These are phyloP conservation scores for Alnus rubra DNA, from an alignment of 306 rosid genomes.

Conservation along the genomic window DNA sequence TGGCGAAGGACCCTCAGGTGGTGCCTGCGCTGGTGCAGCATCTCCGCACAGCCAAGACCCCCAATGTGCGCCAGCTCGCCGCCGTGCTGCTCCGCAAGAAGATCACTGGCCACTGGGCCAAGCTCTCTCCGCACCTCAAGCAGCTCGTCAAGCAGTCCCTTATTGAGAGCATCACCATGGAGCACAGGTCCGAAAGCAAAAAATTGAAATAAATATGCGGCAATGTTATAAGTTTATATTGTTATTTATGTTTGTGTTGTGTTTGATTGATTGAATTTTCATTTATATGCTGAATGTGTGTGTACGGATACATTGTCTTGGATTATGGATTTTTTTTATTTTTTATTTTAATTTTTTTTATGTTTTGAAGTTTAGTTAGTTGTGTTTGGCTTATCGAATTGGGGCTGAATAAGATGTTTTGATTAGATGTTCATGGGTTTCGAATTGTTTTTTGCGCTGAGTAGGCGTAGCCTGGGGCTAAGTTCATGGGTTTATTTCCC, in stretches of 20 bases:
- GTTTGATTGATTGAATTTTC: background rate
- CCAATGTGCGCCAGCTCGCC: slow-evolving; percentile 91
- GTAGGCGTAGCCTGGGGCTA: background rate
- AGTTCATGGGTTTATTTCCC: background rate
- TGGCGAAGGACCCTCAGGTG: slow-evolving; percentile 89
- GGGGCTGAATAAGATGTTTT: background rate
- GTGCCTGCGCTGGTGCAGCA: slow-evolving; percentile 91
- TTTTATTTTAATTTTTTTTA: background rate
- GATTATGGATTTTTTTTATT: background rate
- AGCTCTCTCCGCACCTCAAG: slow-evolving; percentile 76
- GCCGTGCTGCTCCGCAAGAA: slow-evolving; percentile 96
- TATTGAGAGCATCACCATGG: slow-evolving; percentile 84
- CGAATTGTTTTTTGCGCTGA: background rate
- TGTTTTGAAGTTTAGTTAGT: background rate
- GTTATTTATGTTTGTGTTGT: background rate
- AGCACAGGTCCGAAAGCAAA: slow-evolving; percentile 55
- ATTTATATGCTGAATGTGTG: background rate
- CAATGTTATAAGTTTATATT: background rate
- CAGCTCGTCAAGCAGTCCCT: slow-evolving; percentile 78
- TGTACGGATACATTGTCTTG: background rate
- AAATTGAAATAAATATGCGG: too few species aligned
- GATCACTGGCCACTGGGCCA: slow-evolving; percentile 99
- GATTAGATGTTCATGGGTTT: background rate
- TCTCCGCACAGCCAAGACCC: slow-evolving; percentile 94
- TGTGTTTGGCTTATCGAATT: background rate